Percentiles rank a stretch among this genome's conserved stretches.
Conservation (phyloP, 2,329 filamentous ascomycete genomes). For the Botryosphaeria dothidea region DNA sequence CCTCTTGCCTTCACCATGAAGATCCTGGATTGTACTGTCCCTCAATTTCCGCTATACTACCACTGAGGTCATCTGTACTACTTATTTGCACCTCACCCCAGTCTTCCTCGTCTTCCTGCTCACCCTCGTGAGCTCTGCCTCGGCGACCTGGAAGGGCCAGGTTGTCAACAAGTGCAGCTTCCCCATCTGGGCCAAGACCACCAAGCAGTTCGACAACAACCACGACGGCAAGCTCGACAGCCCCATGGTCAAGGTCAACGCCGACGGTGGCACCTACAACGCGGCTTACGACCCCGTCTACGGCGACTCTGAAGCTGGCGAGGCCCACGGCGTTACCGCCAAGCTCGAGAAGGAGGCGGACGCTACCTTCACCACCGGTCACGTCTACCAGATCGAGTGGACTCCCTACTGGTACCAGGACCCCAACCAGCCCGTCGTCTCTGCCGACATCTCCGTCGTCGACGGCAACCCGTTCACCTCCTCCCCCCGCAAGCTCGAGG, state of each 20-base stretch:
- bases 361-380: background rate
- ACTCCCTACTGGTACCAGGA: background rate
- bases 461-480: background rate
- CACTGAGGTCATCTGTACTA: background rate
- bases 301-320: background rate
- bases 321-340: background rate
- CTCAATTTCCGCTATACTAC: background rate
- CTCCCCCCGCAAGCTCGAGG: background rate
- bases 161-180: background rate
- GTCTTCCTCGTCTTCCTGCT: background rate
- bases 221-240: background rate
- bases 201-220: background rate
- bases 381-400: slow-evolving; percentile 2
- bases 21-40: background rate
- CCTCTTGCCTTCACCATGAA: background rate
- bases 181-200: background rate
- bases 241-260: background rate
- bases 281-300: background rate
- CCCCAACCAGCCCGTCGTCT: background rate
- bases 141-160: background rate
- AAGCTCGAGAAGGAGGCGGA: background rate
- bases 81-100: background rate
- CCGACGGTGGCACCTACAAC: background rate
- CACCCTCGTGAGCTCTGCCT: background rate
- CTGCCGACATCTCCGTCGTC: background rate